A percentile compares a stretch with the other conserved stretches of the same genome.
Evolutionary conservation across 768 basidiomycete genomes (phyloP).

Genomic region (Fomitopsis pulvina): DNA sequence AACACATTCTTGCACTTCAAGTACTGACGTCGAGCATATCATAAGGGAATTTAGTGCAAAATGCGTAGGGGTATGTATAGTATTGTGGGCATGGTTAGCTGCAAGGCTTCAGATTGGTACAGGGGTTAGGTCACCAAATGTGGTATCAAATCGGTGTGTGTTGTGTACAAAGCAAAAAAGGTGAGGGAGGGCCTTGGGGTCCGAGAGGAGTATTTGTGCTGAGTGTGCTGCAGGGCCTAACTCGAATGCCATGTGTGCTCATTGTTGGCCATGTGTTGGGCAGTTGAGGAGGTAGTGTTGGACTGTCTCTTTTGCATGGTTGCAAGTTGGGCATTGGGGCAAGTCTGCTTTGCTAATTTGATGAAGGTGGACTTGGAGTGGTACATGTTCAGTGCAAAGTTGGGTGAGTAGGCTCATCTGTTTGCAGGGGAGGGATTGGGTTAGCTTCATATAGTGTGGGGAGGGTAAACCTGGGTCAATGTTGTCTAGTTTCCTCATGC

Average conservation of each 20-base stretch:
- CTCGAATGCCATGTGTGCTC: not conserved
- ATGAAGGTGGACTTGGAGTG: conserved; percentile 23
- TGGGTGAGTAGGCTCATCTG: conserved; percentile 20
- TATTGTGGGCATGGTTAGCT: too few species aligned
- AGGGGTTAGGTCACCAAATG: not conserved
- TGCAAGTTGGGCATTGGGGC: conserved; percentile 11
- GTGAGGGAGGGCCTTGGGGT: not conserved
- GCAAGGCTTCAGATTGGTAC: not conserved
- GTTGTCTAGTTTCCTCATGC: not conserved
- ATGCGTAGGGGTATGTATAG: too few species aligned
- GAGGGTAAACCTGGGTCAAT: conserved; percentile 5
- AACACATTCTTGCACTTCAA: too few species aligned
- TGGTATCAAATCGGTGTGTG: conserved; percentile 6
- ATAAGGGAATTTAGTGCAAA: too few species aligned
- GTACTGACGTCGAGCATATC: too few species aligned
- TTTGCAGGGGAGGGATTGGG: not conserved
- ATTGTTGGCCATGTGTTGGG: conserved; percentile 4
- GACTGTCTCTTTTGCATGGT: conserved; percentile 8
- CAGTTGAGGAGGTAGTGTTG: conserved; percentile 16
- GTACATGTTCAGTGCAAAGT: conserved; percentile 26
- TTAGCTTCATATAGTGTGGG: not conserved
- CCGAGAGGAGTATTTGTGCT: conserved; percentile 4
- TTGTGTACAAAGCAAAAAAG: conserved; percentile 10
- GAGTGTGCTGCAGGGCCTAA: not conserved
- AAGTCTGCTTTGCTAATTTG: conserved; percentile 7